These are phyloP conservation scores for Candida coleopterorum DNA, from an alignment of 805 yeast genomes.

Conservation along the genomic window DNA sequence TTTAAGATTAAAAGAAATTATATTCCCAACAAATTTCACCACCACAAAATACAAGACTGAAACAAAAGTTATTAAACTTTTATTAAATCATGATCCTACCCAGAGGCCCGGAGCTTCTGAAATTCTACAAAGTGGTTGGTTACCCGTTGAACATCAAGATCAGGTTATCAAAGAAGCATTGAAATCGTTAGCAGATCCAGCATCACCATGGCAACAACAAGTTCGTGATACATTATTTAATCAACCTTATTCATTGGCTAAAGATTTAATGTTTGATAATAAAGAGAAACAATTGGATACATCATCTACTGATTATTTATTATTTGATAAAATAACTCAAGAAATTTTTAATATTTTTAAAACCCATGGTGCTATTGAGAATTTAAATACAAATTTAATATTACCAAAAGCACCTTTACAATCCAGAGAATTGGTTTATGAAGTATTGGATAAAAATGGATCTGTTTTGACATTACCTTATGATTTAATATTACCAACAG, in stretches of 20 bases:
- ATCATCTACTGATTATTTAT: constrained; percentile 41
- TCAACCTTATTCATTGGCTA: constrained; percentile 80
- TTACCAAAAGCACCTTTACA: constrained; percentile 77
- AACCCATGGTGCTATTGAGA: constrained; percentile 84
- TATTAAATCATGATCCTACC: constrained; percentile 75
- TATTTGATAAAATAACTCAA: constrained; percentile 56
- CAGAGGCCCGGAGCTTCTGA: constrained; percentile 76
- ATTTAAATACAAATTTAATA: constrained; percentile 55
- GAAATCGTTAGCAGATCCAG: constrained; percentile 78
- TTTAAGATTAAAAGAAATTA: constrained; percentile 53
- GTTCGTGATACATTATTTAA: constrained; percentile 82
- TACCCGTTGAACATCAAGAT: constrained; percentile 89
- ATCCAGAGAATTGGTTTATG: constrained; percentile 62
- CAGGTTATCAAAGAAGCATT: constrained; percentile 85
- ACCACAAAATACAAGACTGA: constrained; percentile 50
- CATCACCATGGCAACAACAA: constrained; percentile 92
- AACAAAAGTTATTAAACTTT: constrained; percentile 56
- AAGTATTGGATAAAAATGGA: constrained; percentile 81
- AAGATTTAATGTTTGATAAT: constrained; percentile 77
- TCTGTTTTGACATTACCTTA: constrained; percentile 84
- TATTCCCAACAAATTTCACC: constrained; percentile 69
- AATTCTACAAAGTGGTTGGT: constrained; percentile 70
- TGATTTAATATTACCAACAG: constrained; percentile 86
- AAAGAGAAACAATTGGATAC: constrained; percentile 6
- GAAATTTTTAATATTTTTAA: constrained; percentile 61